Base-by-base conservation (phyloP, 257 asterid species). In the Solanum piurae region DNA sequence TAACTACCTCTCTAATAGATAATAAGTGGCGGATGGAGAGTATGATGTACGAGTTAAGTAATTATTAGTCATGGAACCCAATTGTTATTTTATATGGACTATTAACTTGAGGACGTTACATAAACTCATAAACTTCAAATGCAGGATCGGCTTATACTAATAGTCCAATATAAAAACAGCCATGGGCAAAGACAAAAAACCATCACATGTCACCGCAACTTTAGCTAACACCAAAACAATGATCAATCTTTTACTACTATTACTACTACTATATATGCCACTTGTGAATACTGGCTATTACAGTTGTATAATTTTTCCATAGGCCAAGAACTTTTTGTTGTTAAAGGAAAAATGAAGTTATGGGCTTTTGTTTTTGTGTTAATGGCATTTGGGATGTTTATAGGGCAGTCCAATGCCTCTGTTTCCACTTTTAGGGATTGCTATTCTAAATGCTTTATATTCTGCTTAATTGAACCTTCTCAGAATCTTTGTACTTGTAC, bases 401-500 rank as follows among this genome's bases (percentile, higher is more conserved):
- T 87, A 42, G 94, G 92, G 77, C 87, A 73, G 29, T 90, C 93
- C 7, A 69, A 37, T 75, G 95, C 95, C 9, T 44, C 95, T 49
- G 94, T 96, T 94, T 92, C 94, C 3, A 29, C 95, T 42, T 96
- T 96, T 94, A 93, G 88, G 34, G 98, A 95, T 33, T 96, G 99
- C 93, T 96, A 96, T 94, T 92, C 95, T 33, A 94, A 95, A 88
- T 96, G 99, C 92, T 96, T 95, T 52, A 29, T 96, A 5, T 93
- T 94, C 88, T 96, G 99, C 89, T 93, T 96, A 94, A 95, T 96
- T 66, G 98, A 95, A 36, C 99, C 99, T 83, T 44, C 98, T 7
- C 93, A 94, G 83, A 94, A 94, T 10, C 98, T 96, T 1, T 96
- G 99, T 52, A 89, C 96, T 52, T 96, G 99, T 93, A 93, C 99